Evolutionary conservation across 2,329 filamentous ascomycete genomes (phyloP).

Genomic region (Beauveria sp.): DNA sequence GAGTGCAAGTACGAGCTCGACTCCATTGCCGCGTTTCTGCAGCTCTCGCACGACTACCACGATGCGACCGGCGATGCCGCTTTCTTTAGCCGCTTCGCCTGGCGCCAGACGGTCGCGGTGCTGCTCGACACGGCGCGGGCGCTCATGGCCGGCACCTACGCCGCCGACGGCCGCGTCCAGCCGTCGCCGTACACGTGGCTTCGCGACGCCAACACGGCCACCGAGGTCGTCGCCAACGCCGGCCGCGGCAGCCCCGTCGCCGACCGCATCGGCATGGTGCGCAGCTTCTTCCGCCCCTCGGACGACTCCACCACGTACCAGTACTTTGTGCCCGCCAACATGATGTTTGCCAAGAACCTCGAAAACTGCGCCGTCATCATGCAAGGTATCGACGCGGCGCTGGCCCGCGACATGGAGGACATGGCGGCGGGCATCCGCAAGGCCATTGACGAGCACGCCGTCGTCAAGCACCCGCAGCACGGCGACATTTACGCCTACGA

Average conservation of each 20-base stretch:
- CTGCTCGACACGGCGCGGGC: slow-evolving; percentile 61
- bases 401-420: slow-evolving; percentile 49
- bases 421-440: slow-evolving; percentile 50
- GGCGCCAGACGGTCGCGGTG: slow-evolving; percentile 64
- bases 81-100: slow-evolving; percentile 67
- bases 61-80: slow-evolving; percentile 61
- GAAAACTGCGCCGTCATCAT: slow-evolving; percentile 39
- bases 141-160: slow-evolving; percentile 70
- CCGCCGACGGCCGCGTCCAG: slow-evolving; percentile 47
- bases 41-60: slow-evolving; percentile 74
- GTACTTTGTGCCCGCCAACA: slow-evolving; percentile 84
- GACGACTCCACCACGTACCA: slow-evolving; percentile 83
- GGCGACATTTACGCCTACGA: slow-evolving; percentile 63
- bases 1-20: slow-evolving; percentile 97
- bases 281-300: slow-evolving; percentile 82
- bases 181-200: slow-evolving; percentile 66
- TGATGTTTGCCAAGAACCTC: slow-evolving; percentile 67
- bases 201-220: slow-evolving; percentile 62
- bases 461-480: slow-evolving; percentile 53
- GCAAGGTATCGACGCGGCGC: slow-evolving; percentile 36
- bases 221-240: slow-evolving; percentile 71
- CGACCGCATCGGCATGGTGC: slow-evolving; percentile 70
- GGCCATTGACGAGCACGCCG: slow-evolving; percentile 63
- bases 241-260: slow-evolving; percentile 77
- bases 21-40: slow-evolving; percentile 78